Evolutionary conservation across 306 rosid genomes (phyloP), one percentile per base, ranked within the genome.

Genomic region (Malus fusca): DNA sequence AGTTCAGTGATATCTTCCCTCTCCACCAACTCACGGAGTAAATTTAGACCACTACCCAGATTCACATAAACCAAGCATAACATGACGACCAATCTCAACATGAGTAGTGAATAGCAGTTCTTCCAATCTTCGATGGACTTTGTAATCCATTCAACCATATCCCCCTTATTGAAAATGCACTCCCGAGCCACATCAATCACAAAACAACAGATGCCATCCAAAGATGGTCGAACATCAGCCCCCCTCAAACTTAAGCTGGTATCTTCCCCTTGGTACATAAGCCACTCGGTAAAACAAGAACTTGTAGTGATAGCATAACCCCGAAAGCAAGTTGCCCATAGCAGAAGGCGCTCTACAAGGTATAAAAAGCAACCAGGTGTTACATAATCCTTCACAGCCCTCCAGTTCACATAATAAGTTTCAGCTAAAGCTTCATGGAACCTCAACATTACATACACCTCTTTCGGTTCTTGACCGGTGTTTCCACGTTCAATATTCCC

Each of bases 281-380:
- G 80, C 98, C 94, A 93, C 63, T 93, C 96, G 56, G 67, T 52
- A 65, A 90, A 89, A 59, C 83, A 83, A 60, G 94, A 82, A 73
- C 83, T 85, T 28, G 95, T 77, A 23, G 91, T 82, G 78, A 87
- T 63, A 31, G 86, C 77, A 71, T 63, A 67, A 22, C 89, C 89
- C 4, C 40, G 75, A 52, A 44, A 22, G 68, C 68, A 66, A 12
- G 82, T 81, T 55, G 84, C 79, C 62, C 74, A 75, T 8, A 87
- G 64, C 66, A 93, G 60, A 66, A 93, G 84, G 68, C 87, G 93
- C 72, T 93, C 98, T 18, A 89, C 69, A 30, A 90, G 95, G 78
- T 90, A 88, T 69, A 93, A 48, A 73, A 90, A 90, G 82, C 88
- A 89, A 66, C 68, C 68, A 2, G 98, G 96, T 58, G 92, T 74